phyloP scores from a whole-genome alignment of 2,329 filamentous ascomycete genomes.

The Claviceps arundinis region DNA sequence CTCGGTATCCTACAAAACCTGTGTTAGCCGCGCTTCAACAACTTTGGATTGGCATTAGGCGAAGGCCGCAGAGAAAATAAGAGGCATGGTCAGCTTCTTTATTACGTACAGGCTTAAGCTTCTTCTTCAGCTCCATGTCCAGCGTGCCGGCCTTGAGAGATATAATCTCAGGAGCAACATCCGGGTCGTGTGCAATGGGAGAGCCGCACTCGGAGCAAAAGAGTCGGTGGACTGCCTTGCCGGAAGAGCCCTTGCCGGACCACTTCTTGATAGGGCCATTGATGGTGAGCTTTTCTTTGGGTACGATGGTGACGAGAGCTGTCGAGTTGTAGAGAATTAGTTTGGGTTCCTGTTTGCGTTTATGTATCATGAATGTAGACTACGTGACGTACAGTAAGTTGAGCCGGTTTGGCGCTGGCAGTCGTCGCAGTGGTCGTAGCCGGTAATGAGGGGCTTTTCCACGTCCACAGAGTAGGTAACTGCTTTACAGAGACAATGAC shows the following conservation, averaged over 20 bases:
- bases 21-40: background rate
- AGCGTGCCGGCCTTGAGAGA: conserved; percentile 55
- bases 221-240: conserved; percentile 51
- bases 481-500: conserved; percentile 59
- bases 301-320: conserved; percentile 54
- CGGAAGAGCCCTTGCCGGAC: conserved; percentile 45
- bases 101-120: conserved; percentile 44
- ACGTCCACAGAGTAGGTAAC: conserved; percentile 53
- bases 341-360: conserved; percentile 19
- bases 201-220: conserved; percentile 59
- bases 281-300: conserved; percentile 51
- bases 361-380: background rate
- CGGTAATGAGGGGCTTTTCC: conserved; percentile 39
- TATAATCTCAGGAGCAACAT: conserved; percentile 56
- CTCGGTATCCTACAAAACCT: conserved; percentile 43
- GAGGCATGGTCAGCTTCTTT: too few species aligned
- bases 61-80: background rate
- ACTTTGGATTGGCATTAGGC: too few species aligned
- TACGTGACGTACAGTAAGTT: conserved; percentile 43
- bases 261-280: conserved; percentile 53
- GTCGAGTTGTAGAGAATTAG: background rate
- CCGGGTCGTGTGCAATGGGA: conserved; percentile 57
- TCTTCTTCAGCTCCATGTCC: conserved; percentile 52
- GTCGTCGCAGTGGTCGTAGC: conserved; percentile 61
- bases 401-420: conserved; percentile 59